phyloP scores from a whole-genome alignment of 2,329 filamentous ascomycete species.

The Chaetomiaceae sp. region DNA sequence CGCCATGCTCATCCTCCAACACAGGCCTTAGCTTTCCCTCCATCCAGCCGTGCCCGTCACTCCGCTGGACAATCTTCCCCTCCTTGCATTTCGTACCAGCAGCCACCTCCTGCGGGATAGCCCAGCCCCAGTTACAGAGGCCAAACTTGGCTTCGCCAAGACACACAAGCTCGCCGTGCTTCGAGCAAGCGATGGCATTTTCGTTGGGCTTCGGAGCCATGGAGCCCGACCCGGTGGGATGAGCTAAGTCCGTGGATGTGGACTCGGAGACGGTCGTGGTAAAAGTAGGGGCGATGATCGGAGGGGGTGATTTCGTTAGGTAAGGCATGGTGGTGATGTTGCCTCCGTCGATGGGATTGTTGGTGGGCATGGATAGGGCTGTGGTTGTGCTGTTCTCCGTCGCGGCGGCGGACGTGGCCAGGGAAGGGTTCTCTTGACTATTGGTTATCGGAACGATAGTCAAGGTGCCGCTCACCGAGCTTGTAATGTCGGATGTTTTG shows the following conservation, averaged over 20 bases:
- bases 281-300: not conserved
- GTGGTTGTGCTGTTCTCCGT: not conserved
- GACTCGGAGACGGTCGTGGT: not conserved
- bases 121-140: conserved; percentile 15
- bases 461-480: not conserved
- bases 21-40: not conserved
- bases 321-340: not conserved
- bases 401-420: not conserved
- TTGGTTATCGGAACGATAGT: too few species aligned
- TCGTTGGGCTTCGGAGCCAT: not conserved
- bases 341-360: too few species aligned
- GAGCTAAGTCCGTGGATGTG: not conserved
- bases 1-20: not conserved
- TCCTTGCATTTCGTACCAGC: conserved; percentile 12
- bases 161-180: conserved; percentile 13
- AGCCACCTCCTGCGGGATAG: conserved; percentile 3
- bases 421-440: not conserved
- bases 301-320: not conserved
- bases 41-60: not conserved
- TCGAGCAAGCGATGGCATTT: conserved; percentile 3
- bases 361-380: not conserved
- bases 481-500: too few species aligned
- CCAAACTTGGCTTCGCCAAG: conserved; percentile 10
- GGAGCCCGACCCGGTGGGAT: not conserved
- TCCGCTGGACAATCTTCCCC: conserved; percentile 11